Evolutionary conservation across 768 basidiomycete species (phyloP).

Genomic region (Pholiota conissans): DNA sequence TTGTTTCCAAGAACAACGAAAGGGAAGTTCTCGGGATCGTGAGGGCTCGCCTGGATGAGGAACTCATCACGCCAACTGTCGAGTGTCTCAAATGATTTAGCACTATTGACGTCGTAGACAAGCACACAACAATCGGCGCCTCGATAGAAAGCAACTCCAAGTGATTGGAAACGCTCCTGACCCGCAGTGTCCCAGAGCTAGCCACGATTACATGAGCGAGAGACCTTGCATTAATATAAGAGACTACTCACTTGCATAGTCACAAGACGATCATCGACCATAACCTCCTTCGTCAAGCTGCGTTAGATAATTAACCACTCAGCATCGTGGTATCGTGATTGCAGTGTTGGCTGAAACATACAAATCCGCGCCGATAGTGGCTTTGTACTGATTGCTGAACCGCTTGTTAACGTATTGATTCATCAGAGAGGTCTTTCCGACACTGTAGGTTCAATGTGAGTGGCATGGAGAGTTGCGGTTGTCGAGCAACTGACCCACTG

Average conservation of each 20-base stretch:
- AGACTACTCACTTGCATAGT: constrained; percentile 90
- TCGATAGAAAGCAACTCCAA: constrained; percentile 98
- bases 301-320: constrained; percentile 8
- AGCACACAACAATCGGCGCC: constrained; percentile 99
- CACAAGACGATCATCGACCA: constrained; percentile 96
- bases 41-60: constrained; percentile 96
- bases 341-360: constrained; percentile 40
- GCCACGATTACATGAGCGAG: not conserved
- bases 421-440: constrained; percentile 99
- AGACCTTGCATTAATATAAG: not conserved
- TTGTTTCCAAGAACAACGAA: constrained; percentile 99
- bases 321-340: constrained; percentile 19
- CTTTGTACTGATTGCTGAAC: constrained; percentile 99
- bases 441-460: constrained; percentile 46
- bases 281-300: constrained; percentile 96
- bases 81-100: constrained; percentile 97
- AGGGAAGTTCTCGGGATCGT: constrained; percentile 99
- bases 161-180: constrained; percentile 98
- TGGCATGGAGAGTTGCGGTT: constrained; percentile 3
- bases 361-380: constrained; percentile 98
- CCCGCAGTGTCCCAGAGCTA: constrained; percentile 99
- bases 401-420: constrained; percentile 99
- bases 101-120: constrained; percentile 98
- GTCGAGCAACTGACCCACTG: constrained; percentile 68
- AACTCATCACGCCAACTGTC: constrained; percentile 99